Evolutionary conservation across 2,329 filamentous ascomycete genomes (phyloP).

Genomic region (Reticulascus tulasneorum): DNA sequence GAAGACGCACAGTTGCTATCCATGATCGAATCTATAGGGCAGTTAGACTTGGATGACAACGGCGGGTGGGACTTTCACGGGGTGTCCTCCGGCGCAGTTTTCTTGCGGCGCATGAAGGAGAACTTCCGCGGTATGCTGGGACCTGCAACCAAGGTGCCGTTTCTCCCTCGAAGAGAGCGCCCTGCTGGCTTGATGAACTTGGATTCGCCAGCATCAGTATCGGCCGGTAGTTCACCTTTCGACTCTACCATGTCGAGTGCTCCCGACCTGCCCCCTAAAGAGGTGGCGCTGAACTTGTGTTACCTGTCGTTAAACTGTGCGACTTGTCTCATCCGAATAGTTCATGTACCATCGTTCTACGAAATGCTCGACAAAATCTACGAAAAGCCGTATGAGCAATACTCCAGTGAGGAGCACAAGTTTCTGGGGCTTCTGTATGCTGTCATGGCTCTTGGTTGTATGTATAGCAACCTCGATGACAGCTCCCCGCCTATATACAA

Average conservation of each 20-base stretch:
- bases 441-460: conserved; percentile 67
- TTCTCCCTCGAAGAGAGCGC: conserved; percentile 49
- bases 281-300: conserved; percentile 49
- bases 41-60: conserved; percentile 84
- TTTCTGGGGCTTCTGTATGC: conserved; percentile 70
- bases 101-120: conserved; percentile 80
- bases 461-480: conserved; percentile 61
- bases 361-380: conserved; percentile 75
- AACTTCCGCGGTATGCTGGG: conserved; percentile 77
- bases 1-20: conserved; percentile 77
- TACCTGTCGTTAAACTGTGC: conserved; percentile 54
- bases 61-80: conserved; percentile 96
- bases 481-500: conserved; percentile 46
- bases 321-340: conserved; percentile 60
- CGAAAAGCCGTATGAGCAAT: conserved; percentile 58
- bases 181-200: conserved; percentile 52
- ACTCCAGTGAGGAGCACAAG: conserved; percentile 60
- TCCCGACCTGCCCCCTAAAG: conserved; percentile 66
- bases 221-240: conserved; percentile 58
- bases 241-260: conserved; percentile 49
- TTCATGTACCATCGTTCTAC: conserved; percentile 81
- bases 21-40: conserved; percentile 91
- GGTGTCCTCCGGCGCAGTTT: conserved; percentile 85
- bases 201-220: conserved; percentile 65
- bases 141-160: conserved; percentile 55